These are phyloP conservation scores for Geotrichum aggregatum DNA, from an alignment of 1,139 yeast genomes.

Conservation along the genomic window DNA sequence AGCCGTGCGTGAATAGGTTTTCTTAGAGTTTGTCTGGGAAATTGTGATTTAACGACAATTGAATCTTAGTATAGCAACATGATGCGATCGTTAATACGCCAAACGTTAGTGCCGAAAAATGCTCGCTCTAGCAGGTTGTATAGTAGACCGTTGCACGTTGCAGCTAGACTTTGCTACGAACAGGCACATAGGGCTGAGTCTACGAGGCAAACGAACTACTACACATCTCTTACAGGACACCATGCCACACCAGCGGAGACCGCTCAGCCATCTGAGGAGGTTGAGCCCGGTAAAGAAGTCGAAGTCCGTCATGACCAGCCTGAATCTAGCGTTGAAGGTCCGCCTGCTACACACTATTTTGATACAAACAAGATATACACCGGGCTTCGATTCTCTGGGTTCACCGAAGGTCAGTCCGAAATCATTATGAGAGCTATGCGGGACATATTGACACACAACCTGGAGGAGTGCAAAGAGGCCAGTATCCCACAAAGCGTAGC, in stretches of 20 bases:
- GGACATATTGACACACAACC: conserved; percentile 40
- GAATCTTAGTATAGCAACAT: no score
- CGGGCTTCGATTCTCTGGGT: conserved; percentile 39
- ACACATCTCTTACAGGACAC: conserved; percentile 4
- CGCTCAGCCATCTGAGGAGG: background rate
- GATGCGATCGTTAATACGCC: no score
- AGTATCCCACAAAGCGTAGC: conserved; percentile 66
- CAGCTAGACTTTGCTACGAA: background rate
- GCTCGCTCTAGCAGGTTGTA: no score
- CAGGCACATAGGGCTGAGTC: background rate
- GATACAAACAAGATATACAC: conserved; percentile 42
- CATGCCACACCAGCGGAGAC: background rate
- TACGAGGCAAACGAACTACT: conserved; percentile 7
- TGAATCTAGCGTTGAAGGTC: conserved; percentile 4
- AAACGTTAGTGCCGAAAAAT: no score
- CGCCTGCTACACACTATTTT: conserved; percentile 32
- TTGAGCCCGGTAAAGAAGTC: conserved; percentile 7
- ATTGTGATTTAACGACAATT: no score
- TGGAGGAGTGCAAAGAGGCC: conserved; percentile 54
- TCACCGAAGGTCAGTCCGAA: conserved; percentile 42
- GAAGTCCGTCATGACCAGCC: conserved; percentile 12
- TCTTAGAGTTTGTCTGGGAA: no score
- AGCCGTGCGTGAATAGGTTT: no score
- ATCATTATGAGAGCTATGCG: conserved; percentile 39
- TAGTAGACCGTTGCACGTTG: background rate